These are phyloP conservation scores for Umbelopsis sp. DNA, from an alignment of 371 early-diverging fungal species.

Conservation along the genomic window DNA sequence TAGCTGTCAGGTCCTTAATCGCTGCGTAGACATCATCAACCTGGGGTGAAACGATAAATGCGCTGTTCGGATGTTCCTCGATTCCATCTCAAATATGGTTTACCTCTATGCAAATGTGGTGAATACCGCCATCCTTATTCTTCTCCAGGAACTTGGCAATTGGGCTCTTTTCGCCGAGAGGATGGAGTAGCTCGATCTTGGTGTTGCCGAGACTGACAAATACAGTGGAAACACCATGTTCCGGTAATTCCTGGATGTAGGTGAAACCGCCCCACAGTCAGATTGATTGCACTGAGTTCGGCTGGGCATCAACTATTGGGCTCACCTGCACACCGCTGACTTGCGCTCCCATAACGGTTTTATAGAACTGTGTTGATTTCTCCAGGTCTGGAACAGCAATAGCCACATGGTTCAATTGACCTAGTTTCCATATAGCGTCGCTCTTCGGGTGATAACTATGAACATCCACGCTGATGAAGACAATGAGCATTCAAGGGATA, in stretches of 20 bases:
- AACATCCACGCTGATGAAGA: neutral
- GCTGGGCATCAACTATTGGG: neutral
- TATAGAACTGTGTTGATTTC: constrained; percentile 67
- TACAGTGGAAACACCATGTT: constrained; percentile 84
- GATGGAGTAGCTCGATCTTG: constrained; percentile 79
- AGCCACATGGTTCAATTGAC: constrained; percentile 80
- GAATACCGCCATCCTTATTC: constrained; percentile 79
- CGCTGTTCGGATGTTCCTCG: constrained; percentile 12
- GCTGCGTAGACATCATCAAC: constrained; percentile 68
- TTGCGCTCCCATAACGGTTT: constrained; percentile 66
- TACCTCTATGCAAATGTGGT: constrained; percentile 78
- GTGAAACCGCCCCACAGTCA: neutral
- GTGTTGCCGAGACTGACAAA: constrained; percentile 83
- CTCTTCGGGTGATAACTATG: constrained; percentile 22
- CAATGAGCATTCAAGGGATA: neutral
- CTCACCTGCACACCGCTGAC: constrained; percentile 64
- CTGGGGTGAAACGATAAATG: constrained; percentile 19
- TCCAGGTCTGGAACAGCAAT: constrained; percentile 78
- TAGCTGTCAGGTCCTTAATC: constrained; percentile 57
- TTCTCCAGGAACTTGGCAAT: constrained; percentile 76
- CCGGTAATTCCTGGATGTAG: constrained; percentile 61
- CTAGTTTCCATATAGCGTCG: constrained; percentile 59
- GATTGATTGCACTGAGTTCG: neutral
- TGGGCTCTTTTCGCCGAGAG: constrained; percentile 72
- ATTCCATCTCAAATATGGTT: too few relatives aligned